These are phyloP conservation scores for Trypanosoma mega DNA, from an alignment of 208 protist genomes.

Conservation along the genomic window DNA sequence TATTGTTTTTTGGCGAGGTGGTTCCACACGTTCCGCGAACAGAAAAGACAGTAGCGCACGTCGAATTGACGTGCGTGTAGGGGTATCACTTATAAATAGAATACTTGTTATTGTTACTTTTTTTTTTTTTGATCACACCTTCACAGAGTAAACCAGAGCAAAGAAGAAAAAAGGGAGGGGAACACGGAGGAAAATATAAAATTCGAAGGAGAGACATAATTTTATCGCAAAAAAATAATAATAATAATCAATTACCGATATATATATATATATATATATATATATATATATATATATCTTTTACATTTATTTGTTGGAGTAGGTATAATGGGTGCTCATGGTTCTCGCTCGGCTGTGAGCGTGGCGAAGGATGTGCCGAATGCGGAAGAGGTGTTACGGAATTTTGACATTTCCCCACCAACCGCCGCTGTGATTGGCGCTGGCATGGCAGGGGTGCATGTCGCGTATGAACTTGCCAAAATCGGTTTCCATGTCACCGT, in stretches of 20 bases:
- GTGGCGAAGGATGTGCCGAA: background rate
- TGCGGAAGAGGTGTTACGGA: conserved; percentile 26
- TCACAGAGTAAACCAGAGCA: too few relatives aligned
- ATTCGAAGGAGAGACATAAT: too few relatives aligned
- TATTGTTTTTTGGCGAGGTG: background rate
- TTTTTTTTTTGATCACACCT: too few relatives aligned
- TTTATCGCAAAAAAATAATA: too few relatives aligned
- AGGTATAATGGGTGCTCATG: too few relatives aligned
- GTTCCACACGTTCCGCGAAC: background rate
- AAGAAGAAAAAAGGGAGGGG: too few relatives aligned
- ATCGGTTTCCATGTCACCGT: conserved; percentile 84
- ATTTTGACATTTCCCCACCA: conserved; percentile 42
- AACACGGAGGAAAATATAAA: too few relatives aligned
- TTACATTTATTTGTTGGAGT: background rate
- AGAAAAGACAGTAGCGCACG: background rate
- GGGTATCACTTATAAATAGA: too few relatives aligned
- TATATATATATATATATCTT: background rate
- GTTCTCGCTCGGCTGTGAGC: too few relatives aligned
- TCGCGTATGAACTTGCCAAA: conserved; percentile 79
- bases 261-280: conserved; percentile 4
- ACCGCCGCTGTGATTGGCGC: conserved; percentile 80
- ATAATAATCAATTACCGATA: background rate
- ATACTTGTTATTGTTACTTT: too few relatives aligned
- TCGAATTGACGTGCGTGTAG: too few relatives aligned
- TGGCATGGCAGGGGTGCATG: conserved; percentile 83